A percentile compares a stretch with the other conserved stretches of the same genome.
These are phyloP conservation scores for Saturnispora gosingensis DNA, from an alignment of 805 yeast species.

Conservation along the genomic window DNA sequence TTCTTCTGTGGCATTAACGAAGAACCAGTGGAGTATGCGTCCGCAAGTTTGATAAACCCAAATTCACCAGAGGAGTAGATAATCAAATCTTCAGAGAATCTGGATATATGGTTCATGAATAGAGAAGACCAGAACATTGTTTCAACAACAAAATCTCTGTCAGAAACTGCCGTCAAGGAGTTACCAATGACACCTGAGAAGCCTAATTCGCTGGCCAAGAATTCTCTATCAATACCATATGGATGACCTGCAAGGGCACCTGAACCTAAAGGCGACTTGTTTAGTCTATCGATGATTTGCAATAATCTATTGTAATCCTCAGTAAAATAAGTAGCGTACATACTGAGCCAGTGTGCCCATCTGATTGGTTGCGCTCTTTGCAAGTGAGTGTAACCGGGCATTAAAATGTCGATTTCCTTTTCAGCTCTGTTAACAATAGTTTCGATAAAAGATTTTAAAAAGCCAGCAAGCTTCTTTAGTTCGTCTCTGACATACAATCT, in stretches of 20 bases:
- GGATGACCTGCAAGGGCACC: conserved; percentile 99
- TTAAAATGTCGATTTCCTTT: conserved; percentile 77
- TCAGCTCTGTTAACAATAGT: conserved; percentile 70
- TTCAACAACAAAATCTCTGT: conserved; percentile 95
- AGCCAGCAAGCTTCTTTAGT: conserved; percentile 48
- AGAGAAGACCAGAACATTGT: conserved; percentile 91
- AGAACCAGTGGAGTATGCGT: conserved; percentile 97
- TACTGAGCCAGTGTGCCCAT: conserved; percentile 96
- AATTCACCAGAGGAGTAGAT: conserved; percentile 97
- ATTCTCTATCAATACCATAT: conserved; percentile 95
- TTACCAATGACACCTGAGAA: conserved; percentile 87
- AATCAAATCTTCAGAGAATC: conserved; percentile 90
- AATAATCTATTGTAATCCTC: conserved; percentile 81
- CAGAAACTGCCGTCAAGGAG: conserved; percentile 93
- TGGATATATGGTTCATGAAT: conserved; percentile 91
- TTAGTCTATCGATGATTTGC: conserved; percentile 74
- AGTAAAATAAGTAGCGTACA: conserved; percentile 89
- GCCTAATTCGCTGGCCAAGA: conserved; percentile 67
- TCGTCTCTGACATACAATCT: conserved; percentile 83
- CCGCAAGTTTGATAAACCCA: conserved; percentile 87
- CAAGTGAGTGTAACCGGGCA: conserved; percentile 99
- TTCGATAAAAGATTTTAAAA: conserved; percentile 52
- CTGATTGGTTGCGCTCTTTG: conserved; percentile 99
- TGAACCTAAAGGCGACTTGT: conserved; percentile 86
- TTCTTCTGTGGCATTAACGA: conserved; percentile 99